Conservation (phyloP, 2,329 filamentous ascomycete genomes). For the Scedosporium boydii region DNA sequence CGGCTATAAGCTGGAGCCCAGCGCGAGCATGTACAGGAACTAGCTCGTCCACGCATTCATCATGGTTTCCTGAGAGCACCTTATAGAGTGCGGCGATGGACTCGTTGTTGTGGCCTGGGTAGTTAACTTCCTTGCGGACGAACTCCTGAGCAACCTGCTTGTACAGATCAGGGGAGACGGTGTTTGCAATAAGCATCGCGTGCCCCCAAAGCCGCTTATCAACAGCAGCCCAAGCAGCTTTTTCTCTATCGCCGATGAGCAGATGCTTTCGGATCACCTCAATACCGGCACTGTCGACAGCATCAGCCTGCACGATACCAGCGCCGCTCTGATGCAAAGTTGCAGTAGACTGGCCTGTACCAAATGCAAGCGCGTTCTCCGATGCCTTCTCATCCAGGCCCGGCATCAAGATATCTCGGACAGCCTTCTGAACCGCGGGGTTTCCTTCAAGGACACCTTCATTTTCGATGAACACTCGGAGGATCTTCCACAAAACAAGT, state of each 20-base stretch:
- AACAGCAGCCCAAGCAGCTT: constrained; percentile 86
- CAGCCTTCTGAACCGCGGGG: constrained; percentile 59
- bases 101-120: constrained; percentile 68
- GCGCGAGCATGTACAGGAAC: constrained; percentile 88
- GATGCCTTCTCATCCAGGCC: constrained; percentile 24
- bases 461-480: constrained; percentile 72
- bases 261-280: constrained; percentile 65
- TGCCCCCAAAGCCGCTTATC: constrained; percentile 95
- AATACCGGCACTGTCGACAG: constrained; percentile 58
- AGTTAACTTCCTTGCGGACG: constrained; percentile 87
- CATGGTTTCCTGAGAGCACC: constrained; percentile 84
- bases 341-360: background rate
- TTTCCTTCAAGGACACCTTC: constrained; percentile 75
- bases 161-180: constrained; percentile 73
- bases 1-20: constrained; percentile 83
- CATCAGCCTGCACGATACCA: constrained; percentile 45
- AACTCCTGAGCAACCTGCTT: constrained; percentile 94
- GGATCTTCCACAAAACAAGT: constrained; percentile 76
- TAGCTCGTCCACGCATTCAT: constrained; percentile 91
- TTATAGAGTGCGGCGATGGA: constrained; percentile 88
- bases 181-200: constrained; percentile 78
- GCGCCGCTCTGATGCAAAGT: background rate
- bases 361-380: background rate
- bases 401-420: constrained; percentile 66
- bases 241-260: constrained; percentile 73